Evolutionary conservation across 345 rosid genomes (phyloP).

Genomic region (Alliaria petiolata): DNA sequence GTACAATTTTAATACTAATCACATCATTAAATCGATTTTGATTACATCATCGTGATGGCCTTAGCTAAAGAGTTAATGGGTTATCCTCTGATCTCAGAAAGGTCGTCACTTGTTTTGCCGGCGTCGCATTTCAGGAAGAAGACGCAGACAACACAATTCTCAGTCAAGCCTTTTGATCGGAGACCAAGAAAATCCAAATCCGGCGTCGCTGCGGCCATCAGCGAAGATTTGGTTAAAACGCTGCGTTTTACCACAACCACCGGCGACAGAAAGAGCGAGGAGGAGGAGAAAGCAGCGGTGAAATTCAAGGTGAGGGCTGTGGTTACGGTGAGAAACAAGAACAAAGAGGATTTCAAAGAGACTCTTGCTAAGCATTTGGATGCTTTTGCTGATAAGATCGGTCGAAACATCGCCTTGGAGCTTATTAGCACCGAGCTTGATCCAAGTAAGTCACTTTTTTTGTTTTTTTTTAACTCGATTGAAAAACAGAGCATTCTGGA

Average conservation of each 20-base stretch:
- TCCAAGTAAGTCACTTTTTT: conserved; percentile 82
- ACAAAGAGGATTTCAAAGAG: conserved; percentile 73
- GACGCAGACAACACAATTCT: background rate
- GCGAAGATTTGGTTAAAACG: conserved; percentile 59
- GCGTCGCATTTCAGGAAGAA: conserved; percentile 17
- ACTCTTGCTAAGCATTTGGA: conserved; percentile 63
- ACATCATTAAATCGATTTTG: background rate
- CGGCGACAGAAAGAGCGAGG: conserved; percentile 14
- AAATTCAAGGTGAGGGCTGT: conserved; percentile 71
- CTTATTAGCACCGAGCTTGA: conserved; percentile 73
- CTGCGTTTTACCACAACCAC: conserved; percentile 9
- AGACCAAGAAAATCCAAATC: conserved; percentile 12
- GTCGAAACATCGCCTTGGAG: conserved; percentile 75
- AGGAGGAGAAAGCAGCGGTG: conserved; percentile 36
- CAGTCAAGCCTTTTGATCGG: conserved; percentile 7
- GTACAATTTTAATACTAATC: background rate
- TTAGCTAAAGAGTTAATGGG: conserved; percentile 63
- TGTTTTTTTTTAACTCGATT: background rate
- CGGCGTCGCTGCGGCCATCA: conserved; percentile 45
- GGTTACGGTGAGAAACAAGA: conserved; percentile 67
- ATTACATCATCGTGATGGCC: conserved; percentile 36
- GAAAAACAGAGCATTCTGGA: background rate
- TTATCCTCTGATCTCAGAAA: conserved; percentile 31
- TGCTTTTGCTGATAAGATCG: conserved; percentile 63
- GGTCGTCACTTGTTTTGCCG: conserved; percentile 26